Percentiles rank a stretch among this genome's conserved stretches.
Evolutionary conservation across 345 rosid genomes (phyloP).

Genomic region (Salix koriyanagi): DNA sequence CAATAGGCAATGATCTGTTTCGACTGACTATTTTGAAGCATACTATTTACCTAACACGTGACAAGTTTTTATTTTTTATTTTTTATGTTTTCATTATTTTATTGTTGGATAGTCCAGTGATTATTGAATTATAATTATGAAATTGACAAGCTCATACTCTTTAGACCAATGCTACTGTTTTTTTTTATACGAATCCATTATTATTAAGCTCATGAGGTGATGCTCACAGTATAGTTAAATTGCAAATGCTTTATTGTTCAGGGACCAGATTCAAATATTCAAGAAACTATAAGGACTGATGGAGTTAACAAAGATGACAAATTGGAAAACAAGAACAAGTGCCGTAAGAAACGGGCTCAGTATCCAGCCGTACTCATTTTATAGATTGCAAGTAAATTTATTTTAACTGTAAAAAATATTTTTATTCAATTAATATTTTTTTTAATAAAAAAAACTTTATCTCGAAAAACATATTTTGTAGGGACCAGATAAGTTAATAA

Average conservation of each 20-base stretch:
- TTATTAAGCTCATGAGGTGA: background rate
- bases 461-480: too few species aligned
- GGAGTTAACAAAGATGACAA: background rate
- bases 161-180: background rate
- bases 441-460: too few species aligned
- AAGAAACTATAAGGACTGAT: background rate
- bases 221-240: background rate
- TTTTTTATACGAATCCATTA: background rate
- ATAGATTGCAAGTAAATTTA: too few species aligned
- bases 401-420: too few species aligned
- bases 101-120: background rate
- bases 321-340: background rate
- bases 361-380: background rate
- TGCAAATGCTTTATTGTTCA: background rate
- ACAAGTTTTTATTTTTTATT: background rate
- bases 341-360: background rate
- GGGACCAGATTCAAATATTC: background rate
- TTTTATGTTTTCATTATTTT: background rate
- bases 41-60: constrained; percentile 29
- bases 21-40: constrained; percentile 13
- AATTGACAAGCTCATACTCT: background rate
- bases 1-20: constrained; percentile 8
- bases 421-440: too few species aligned
- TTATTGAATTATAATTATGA: background rate
- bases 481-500: fast-evolving